Percentiles rank a stretch among this genome's conserved stretches.
Evolutionary conservation across 2,329 filamentous ascomycete genomes (phyloP).

Genomic region (Conoideocrella luteorostrata): DNA sequence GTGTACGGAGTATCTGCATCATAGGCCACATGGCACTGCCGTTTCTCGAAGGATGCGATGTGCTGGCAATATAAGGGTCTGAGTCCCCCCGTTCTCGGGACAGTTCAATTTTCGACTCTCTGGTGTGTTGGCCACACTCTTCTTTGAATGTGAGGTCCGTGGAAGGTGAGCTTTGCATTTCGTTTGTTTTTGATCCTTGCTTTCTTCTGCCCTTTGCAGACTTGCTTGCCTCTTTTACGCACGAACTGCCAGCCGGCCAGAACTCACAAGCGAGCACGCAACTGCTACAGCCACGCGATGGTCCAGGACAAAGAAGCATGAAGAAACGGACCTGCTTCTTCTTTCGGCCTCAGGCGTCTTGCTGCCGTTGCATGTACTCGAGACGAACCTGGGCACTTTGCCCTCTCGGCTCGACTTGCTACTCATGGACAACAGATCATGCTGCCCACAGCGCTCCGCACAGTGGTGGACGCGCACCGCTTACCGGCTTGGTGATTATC

Average conservation of each 20-base stretch:
- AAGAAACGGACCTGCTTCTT: not conserved
- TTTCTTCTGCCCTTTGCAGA: too few relatives aligned
- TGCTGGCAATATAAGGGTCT: not conserved
- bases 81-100: not conserved
- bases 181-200: too few relatives aligned
- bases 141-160: too few relatives aligned
- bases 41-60: not conserved
- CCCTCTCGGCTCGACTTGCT: slow-evolving; percentile 2
- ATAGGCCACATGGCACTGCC: not conserved
- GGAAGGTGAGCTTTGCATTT: too few relatives aligned
- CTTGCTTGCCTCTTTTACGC: too few relatives aligned
- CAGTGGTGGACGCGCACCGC: too few relatives aligned
- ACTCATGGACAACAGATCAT: not conserved
- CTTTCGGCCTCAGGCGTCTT: too few relatives aligned
- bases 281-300: not conserved
- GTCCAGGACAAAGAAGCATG: too few relatives aligned
- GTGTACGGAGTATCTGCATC: not conserved
- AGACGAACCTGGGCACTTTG: too few relatives aligned
- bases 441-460: not conserved
- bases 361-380: too few relatives aligned
- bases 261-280: not conserved
- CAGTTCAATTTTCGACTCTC: not conserved
- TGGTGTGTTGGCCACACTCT: too few relatives aligned
- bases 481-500: too few relatives aligned
- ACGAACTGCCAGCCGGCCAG: not conserved